Conservation (phyloP, 177 flowering plant genomes). For the Vitis hybrid region DNA sequence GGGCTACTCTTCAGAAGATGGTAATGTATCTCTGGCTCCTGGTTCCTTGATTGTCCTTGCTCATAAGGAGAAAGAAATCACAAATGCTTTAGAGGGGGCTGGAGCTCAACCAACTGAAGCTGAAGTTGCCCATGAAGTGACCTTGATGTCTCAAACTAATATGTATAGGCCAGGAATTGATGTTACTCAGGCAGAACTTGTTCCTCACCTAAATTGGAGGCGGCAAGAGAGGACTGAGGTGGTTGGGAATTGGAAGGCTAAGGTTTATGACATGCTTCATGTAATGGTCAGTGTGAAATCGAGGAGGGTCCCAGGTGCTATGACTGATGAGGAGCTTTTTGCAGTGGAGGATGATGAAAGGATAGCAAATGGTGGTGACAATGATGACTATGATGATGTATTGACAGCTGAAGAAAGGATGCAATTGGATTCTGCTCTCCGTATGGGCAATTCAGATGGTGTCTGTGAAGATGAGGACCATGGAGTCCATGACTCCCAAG, state of each 20-base stretch:
- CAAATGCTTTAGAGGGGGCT: slow-evolving; percentile 96
- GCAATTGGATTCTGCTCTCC: slow-evolving; percentile 90
- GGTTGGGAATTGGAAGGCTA: slow-evolving; percentile 96
- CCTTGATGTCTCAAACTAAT: slow-evolving; percentile 98
- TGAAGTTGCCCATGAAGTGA: slow-evolving; percentile 96
- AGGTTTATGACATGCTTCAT: slow-evolving; percentile 94
- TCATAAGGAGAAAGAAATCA: slow-evolving; percentile 92
- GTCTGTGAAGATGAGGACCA: slow-evolving; percentile 63
- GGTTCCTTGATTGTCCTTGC: slow-evolving; percentile 93
- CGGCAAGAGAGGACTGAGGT: slow-evolving; percentile 92
- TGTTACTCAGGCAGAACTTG: slow-evolving; percentile 96
- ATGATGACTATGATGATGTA: slow-evolving; percentile 76
- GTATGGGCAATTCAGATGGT: slow-evolving; percentile 66
- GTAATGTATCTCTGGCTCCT: slow-evolving; percentile 58
- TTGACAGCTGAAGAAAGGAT: slow-evolving; percentile 87
- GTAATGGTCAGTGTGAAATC: slow-evolving; percentile 98
- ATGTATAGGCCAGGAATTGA: slow-evolving; percentile 99
- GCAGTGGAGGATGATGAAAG: slow-evolving; percentile 78
- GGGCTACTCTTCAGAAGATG: slow-evolving; percentile 68
- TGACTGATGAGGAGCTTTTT: slow-evolving; percentile 99
- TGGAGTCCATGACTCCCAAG: slow-evolving; percentile 42
- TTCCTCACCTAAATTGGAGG: slow-evolving; percentile 93
- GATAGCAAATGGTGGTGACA: slow-evolving; percentile 54
- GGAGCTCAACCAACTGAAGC: slow-evolving; percentile 89
- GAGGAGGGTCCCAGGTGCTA: slow-evolving; percentile 95